phyloP scores from a whole-genome alignment of 2,329 filamentous ascomycete genomes.

The Torrubiella hemipterigena region DNA sequence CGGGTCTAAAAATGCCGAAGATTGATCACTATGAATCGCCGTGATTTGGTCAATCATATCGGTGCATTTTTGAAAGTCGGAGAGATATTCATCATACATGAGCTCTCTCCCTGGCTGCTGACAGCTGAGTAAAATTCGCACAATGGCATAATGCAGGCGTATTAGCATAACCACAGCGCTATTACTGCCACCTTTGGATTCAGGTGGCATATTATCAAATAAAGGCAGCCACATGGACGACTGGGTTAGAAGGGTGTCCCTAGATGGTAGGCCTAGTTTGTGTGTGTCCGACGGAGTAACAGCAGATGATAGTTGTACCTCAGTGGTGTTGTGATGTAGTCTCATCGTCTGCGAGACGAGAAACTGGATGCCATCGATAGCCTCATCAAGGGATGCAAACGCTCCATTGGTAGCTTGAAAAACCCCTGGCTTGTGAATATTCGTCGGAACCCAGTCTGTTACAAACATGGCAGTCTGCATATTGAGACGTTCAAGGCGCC shows the following conservation, averaged over 20 bases:
- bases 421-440: conserved; percentile 12
- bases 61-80: conserved; percentile 16
- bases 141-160: conserved; percentile 17
- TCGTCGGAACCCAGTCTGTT: conserved; percentile 19
- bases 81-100: conserved; percentile 16
- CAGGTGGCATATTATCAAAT: conserved; percentile 15
- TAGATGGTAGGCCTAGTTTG: conserved; percentile 3
- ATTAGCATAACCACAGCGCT: conserved; percentile 14
- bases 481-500: conserved; percentile 22
- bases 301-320: too few species aligned
- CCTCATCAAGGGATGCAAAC: conserved; percentile 19
- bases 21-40: conserved; percentile 11
- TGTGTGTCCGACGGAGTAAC: neutral
- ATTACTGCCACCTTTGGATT: conserved; percentile 6
- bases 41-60: conserved; percentile 12
- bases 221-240: conserved; percentile 14
- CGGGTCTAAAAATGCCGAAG: conserved; percentile 11
- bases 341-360: conserved; percentile 18
- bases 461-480: conserved; percentile 21
- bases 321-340: conserved; percentile 9
- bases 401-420: conserved; percentile 6
- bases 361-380: conserved; percentile 18
- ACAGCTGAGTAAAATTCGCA: conserved; percentile 14
- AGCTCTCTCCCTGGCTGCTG: conserved; percentile 15
- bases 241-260: conserved; percentile 8